Evolutionary conservation across 129 eudicot genomes (phyloP).

Genomic region (Artemisia annua): DNA sequence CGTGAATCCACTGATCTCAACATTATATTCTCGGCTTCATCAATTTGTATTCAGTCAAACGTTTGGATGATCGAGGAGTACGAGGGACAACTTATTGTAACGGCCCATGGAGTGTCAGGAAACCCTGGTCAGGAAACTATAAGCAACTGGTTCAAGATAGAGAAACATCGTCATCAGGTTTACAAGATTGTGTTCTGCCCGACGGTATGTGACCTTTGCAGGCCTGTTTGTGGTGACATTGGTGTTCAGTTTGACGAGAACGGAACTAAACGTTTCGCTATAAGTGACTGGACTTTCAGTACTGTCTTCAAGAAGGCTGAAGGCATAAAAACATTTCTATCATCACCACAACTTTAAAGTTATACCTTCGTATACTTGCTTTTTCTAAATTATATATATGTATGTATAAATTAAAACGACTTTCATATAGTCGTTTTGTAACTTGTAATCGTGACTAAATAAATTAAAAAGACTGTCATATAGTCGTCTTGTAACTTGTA

Average conservation of each 20-base stretch:
- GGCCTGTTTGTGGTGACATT: conserved; percentile 45
- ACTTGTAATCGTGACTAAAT: background rate
- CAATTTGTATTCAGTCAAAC: conserved; percentile 26
- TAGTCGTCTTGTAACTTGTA: no score
- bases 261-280: conserved; percentile 37
- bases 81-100: conserved; percentile 8
- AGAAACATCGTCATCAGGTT: conserved; percentile 23
- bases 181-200: conserved; percentile 61
- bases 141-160: conserved; percentile 57
- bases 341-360: background rate
- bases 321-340: no score
- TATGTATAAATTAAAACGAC: conserved; percentile 16
- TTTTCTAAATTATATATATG: background rate
- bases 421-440: background rate
- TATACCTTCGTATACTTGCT: background rate
- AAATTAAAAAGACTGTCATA: no score
- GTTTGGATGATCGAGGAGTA: conserved; percentile 39
- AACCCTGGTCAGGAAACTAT: conserved; percentile 43
- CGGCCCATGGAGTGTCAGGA: background rate
- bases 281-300: conserved; percentile 38
- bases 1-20: conserved; percentile 41
- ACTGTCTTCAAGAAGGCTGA: conserved; percentile 40
- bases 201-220: conserved; percentile 38
- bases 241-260: conserved; percentile 33
- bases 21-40: conserved; percentile 21